phyloP scores from a whole-genome alignment of 2,329 filamentous ascomycete species.

The Botrytis galanthina region DNA sequence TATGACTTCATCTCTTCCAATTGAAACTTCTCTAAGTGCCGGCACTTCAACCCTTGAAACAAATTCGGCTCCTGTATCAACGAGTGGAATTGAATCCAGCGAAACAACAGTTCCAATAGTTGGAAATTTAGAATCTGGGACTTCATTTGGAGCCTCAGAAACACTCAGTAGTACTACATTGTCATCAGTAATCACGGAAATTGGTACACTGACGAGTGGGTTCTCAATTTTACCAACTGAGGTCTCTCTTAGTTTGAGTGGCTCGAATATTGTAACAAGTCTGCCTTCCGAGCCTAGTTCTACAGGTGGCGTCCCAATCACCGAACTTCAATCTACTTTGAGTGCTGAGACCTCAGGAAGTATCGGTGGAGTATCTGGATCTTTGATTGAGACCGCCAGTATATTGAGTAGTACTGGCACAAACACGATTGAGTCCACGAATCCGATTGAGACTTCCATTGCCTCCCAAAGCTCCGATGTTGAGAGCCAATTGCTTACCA shows the following conservation, averaged over 20 bases:
- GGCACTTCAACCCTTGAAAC: neutral
- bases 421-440: neutral
- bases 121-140: neutral
- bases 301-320: neutral
- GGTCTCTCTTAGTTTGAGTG: neutral
- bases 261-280: neutral
- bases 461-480: too few relatives aligned
- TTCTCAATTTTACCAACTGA: neutral
- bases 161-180: neutral
- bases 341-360: neutral
- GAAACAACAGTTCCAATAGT: neutral
- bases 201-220: neutral
- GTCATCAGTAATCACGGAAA: neutral
- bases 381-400: neutral
- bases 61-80: neutral
- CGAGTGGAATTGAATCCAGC: neutral
- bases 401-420: neutral
- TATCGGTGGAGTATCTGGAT: neutral
- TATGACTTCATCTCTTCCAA: neutral
- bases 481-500: neutral
- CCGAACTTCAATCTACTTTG: neutral
- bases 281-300: neutral
- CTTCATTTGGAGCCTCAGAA: neutral
- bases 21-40: neutral
- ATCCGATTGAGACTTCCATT: neutral